phyloP scores from a whole-genome alignment of 495 filamentous ascomycete species.

The Penicillium herquei region DNA sequence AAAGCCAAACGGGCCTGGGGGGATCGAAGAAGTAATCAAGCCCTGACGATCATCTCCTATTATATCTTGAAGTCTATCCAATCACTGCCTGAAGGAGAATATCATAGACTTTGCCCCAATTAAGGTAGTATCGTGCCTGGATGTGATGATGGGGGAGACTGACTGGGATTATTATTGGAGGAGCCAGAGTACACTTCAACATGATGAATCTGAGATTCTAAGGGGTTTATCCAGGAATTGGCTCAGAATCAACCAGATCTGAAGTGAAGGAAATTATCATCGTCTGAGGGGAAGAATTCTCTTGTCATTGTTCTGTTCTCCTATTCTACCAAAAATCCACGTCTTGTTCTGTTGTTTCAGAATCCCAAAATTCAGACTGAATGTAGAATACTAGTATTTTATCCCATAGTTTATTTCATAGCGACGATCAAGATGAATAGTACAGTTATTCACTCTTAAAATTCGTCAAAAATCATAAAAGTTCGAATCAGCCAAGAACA shows the following conservation, averaged over 20 bases:
- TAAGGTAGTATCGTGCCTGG: constrained; percentile 1
- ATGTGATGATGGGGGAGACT: not conserved
- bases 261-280: too few species aligned
- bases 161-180: not conserved
- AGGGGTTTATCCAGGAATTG: not conserved
- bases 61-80: constrained; percentile 24
- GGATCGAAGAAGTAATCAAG: not conserved
- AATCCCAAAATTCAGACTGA: not conserved
- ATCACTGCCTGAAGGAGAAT: constrained; percentile 7
- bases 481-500: not conserved
- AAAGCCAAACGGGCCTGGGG: too few species aligned
- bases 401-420: too few species aligned
- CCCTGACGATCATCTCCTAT: constrained; percentile 27
- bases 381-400: too few species aligned
- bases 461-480: not conserved
- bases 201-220: not conserved
- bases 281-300: too few species aligned
- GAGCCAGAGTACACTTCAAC: not conserved
- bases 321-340: not conserved
- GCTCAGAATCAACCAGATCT: not conserved
- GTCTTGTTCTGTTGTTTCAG: not conserved
- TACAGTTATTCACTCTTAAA: not conserved
- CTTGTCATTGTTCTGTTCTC: too few species aligned
- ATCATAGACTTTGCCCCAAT: constrained; percentile 7
- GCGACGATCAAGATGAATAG: too few species aligned